Evolutionary conservation across 73 alveolate genomes (phyloP).

Genomic region (Symbiodinium pilosum): DNA sequence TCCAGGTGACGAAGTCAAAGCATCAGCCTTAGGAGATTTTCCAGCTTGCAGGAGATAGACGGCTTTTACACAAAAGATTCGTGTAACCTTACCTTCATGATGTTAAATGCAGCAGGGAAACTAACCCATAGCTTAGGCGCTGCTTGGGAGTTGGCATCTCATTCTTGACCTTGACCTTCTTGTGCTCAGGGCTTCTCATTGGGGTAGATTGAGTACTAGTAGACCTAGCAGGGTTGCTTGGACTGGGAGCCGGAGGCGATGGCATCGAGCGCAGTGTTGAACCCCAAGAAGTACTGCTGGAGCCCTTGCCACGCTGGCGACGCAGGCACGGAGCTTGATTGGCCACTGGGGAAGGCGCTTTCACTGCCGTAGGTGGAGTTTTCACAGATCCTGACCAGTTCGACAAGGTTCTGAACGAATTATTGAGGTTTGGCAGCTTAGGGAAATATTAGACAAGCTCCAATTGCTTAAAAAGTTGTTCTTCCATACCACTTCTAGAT

Average conservation of each 20-base stretch:
- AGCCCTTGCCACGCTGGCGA: not conserved
- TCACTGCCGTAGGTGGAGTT: not conserved
- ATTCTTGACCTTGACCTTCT: not conserved
- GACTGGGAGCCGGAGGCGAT: not conserved
- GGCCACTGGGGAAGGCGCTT: not conserved
- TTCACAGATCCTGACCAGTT: not conserved
- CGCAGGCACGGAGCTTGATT: not conserved
- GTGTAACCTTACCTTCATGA: too few relatives aligned
- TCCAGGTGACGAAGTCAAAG: not conserved
- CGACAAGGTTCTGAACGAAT: too few relatives aligned
- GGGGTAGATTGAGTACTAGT: not conserved
- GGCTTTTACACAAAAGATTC: too few relatives aligned
- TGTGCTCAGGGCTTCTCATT: not conserved
- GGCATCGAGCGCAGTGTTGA: not conserved
- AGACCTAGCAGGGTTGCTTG: not conserved
- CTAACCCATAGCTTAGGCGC: not conserved
- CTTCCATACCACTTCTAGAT: not conserved
- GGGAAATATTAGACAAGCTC: not conserved
- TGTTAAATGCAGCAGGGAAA: not conserved
- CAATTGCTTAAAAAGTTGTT: not conserved
- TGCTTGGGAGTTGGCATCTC: not conserved
- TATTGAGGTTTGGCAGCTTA: too few relatives aligned
- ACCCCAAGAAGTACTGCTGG: not conserved
- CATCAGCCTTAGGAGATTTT: not conserved
- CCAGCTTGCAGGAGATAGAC: not conserved